phyloP scores from a whole-genome alignment of 116 monocot species.

The Trichopus zeylanicus region DNA sequence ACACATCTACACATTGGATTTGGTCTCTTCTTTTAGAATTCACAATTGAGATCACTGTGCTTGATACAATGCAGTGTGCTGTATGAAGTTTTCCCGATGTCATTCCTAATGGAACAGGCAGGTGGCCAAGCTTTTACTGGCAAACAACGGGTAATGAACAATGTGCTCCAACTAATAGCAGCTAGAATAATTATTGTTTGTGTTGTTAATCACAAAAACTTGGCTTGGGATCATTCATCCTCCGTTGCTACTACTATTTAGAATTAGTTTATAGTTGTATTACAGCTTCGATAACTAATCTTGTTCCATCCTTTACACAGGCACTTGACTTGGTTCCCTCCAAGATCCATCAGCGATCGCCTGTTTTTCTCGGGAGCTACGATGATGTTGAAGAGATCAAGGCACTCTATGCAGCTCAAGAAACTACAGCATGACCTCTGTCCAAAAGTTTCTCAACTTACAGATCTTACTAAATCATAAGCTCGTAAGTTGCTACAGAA shows the following conservation, averaged over 20 bases:
- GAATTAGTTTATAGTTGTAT: not conserved
- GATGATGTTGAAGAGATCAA: constrained; percentile 96
- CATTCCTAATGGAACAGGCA: constrained; percentile 95
- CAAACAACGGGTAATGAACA: constrained; percentile 65
- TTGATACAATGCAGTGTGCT: constrained; percentile 58
- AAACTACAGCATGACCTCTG: constrained; percentile 33
- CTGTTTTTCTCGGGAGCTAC: constrained; percentile 91
- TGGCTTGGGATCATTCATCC: not conserved
- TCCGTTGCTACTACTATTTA: not conserved
- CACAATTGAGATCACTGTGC: not conserved
- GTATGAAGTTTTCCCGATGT: constrained; percentile 98
- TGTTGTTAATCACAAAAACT: too few species aligned
- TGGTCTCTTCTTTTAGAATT: not conserved
- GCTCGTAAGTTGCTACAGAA: too few species aligned
- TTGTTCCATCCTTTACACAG: constrained; percentile 21
- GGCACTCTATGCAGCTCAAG: constrained; percentile 69
- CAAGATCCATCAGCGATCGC: constrained; percentile 85
- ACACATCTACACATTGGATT: not conserved
- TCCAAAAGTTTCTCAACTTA: too few species aligned
- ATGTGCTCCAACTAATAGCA: not conserved
- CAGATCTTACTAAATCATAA: too few species aligned
- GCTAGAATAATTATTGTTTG: too few species aligned
- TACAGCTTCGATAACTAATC: not conserved
- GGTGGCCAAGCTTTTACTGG: constrained; percentile 98
- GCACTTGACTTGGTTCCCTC: constrained; percentile 91